phyloP scores from a whole-genome alignment of 2,329 filamentous ascomycete species.

The Aspergillus fumigatiaffinis region DNA sequence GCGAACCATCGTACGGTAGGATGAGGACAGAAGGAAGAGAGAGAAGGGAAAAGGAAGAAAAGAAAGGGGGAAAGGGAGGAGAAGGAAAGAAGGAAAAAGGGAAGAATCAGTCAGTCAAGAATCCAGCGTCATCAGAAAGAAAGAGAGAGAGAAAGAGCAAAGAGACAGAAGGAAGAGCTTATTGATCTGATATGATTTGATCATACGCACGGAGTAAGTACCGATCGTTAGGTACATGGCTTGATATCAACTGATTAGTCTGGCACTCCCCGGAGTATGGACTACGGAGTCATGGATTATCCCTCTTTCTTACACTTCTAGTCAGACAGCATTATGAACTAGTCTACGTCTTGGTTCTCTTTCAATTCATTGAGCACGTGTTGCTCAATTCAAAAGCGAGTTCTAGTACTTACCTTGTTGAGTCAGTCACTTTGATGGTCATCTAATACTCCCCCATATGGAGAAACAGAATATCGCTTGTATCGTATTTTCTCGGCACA shows the following conservation, averaged over 20 bases:
- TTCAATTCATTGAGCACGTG: too few species aligned
- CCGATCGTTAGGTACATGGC: neutral
- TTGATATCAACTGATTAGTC: neutral
- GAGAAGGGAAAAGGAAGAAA: slow-evolving; percentile 11
- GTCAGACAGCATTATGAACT: too few species aligned
- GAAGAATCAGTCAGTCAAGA: neutral
- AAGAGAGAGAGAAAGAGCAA: neutral
- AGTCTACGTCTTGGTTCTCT: too few species aligned
- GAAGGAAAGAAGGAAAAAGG: neutral
- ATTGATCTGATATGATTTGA: neutral
- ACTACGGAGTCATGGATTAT: too few species aligned
- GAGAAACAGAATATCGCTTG: too few species aligned
- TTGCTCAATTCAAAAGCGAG: too few species aligned
- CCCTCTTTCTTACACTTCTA: too few species aligned
- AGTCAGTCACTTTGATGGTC: too few species aligned
- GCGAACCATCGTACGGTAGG: slow-evolving; percentile 14
- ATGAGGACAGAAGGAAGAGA: slow-evolving; percentile 9
- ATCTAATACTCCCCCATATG: too few species aligned
- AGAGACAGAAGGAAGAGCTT: too few species aligned
- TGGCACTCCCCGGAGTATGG: neutral
- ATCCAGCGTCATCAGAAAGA: too few species aligned
- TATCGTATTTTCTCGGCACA: neutral
- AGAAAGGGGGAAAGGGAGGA: slow-evolving; percentile 5
- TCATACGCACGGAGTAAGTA: neutral
- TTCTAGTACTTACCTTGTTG: too few species aligned